Conservation (phyloP, 2,329 filamentous ascomycete genomes). For the Alternaria incomplexa region DNA sequence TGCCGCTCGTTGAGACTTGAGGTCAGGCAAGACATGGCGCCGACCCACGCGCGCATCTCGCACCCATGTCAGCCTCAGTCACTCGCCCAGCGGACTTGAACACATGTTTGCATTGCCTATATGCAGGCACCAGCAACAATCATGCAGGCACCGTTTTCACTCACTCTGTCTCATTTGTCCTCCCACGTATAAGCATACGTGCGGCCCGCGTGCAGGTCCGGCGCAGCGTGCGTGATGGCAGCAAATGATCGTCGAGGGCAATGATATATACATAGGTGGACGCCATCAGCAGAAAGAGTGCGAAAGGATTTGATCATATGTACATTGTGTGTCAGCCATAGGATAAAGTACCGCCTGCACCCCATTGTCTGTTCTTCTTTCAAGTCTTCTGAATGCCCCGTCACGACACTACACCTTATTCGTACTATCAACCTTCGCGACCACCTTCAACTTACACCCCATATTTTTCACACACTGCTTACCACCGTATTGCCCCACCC, state of each 20-base stretch:
- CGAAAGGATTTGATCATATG: constrained; percentile 14
- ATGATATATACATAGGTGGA: constrained; percentile 24
- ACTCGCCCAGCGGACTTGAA: constrained; percentile 30
- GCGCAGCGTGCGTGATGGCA: constrained; percentile 18
- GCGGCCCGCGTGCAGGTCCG: constrained; percentile 24
- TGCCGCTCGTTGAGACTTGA: constrained; percentile 24
- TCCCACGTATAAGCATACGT: constrained; percentile 9
- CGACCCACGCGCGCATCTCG: constrained; percentile 35
- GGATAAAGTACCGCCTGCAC: constrained; percentile 21
- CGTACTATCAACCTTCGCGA: constrained; percentile 21
- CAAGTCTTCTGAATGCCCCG: constrained; percentile 28
- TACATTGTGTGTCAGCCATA: constrained; percentile 13
- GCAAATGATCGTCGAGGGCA: constrained; percentile 22
- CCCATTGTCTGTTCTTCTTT: constrained; percentile 11
- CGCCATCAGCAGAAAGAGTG: constrained; percentile 17
- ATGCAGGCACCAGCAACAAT: constrained; percentile 36
- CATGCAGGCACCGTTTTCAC: constrained; percentile 33
- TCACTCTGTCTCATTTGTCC: constrained; percentile 32
- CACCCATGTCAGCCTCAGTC: constrained; percentile 36
- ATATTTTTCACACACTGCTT: constrained; percentile 22
- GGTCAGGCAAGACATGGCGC: constrained; percentile 42
- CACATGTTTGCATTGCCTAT: constrained; percentile 35
- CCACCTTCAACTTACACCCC: constrained; percentile 30
- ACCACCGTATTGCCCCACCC: constrained; percentile 34
- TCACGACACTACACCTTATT: constrained; percentile 20